phyloP scores from a whole-genome alignment of 2,329 filamentous ascomycete genomes.

The Lojkania enalia region DNA sequence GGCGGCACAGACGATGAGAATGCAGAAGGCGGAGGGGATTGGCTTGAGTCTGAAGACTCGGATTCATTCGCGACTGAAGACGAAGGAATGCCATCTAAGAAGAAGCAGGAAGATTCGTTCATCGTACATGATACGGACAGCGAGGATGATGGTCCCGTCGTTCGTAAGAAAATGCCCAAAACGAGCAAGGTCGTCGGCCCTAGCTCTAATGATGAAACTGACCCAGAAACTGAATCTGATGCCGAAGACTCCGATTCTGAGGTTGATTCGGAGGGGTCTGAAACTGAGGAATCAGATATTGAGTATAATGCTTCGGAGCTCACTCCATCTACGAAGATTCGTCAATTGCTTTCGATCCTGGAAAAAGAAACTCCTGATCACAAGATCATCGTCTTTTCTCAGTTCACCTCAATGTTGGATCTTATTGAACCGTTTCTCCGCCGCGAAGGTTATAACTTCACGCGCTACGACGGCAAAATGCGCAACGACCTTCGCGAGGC shows the following conservation, averaged over 20 bases:
- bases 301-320: slow-evolving; percentile 51
- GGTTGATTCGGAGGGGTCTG: slow-evolving; percentile 49
- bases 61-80: slow-evolving; percentile 64
- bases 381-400: slow-evolving; percentile 98
- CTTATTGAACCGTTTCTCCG: slow-evolving; percentile 89
- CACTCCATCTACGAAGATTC: slow-evolving; percentile 85
- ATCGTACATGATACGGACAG: slow-evolving; percentile 43
- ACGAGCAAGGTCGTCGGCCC: slow-evolving; percentile 59
- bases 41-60: slow-evolving; percentile 72
- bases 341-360: slow-evolving; percentile 79
- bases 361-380: slow-evolving; percentile 76
- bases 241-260: slow-evolving; percentile 45
- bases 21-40: slow-evolving; percentile 83
- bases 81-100: slow-evolving; percentile 33
- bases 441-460: slow-evolving; percentile 73
- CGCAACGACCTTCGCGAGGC: slow-evolving; percentile 89
- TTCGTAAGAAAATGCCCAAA: slow-evolving; percentile 29
- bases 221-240: slow-evolving; percentile 35
- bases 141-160: slow-evolving; percentile 43
- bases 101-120: slow-evolving; percentile 33
- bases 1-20: slow-evolving; percentile 88
- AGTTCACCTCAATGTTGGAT: slow-evolving; percentile 98
- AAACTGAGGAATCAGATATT: slow-evolving; percentile 45
- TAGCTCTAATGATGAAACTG: slow-evolving; percentile 49
- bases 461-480: slow-evolving; percentile 95